phyloP scores from a whole-genome alignment of 257 asterid genomes.

The Verbena officinalis region DNA sequence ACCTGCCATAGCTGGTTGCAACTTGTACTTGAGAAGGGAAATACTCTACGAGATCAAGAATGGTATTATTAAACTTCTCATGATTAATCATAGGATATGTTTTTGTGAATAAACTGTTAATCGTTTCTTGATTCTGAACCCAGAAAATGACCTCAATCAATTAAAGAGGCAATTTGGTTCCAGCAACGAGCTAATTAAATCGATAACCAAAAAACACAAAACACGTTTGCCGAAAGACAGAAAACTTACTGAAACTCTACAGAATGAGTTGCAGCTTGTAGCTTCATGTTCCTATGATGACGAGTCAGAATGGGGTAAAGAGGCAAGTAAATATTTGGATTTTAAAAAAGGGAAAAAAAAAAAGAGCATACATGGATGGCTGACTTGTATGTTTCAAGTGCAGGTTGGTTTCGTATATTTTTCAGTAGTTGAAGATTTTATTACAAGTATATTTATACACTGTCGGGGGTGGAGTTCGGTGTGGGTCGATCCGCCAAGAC shows the following conservation, averaged over 20 bases:
- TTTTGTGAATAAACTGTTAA: background rate
- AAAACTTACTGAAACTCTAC: conserved; percentile 27
- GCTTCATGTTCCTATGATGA: conserved; percentile 58
- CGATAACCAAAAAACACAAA: conserved; percentile 27
- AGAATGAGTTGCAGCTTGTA: conserved; percentile 37
- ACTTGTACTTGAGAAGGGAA: conserved; percentile 56
- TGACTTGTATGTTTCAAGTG: conserved; percentile 11
- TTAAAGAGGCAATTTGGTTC: conserved; percentile 53
- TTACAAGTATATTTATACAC: conserved; percentile 46
- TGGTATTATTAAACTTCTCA: conserved; percentile 28
- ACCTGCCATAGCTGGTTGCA: conserved; percentile 51
- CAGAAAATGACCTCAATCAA: conserved; percentile 44
- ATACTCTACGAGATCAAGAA: conserved; percentile 44
- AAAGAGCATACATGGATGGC: background rate
- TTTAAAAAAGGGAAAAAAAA: background rate
- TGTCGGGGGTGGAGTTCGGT: conserved; percentile 64
- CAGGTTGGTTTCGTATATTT: conserved; percentile 60
- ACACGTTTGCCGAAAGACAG: conserved; percentile 23
- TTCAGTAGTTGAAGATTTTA: conserved; percentile 54
- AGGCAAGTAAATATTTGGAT: conserved; percentile 40
- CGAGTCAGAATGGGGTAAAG: conserved; percentile 58
- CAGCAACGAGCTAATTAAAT: conserved; percentile 53
- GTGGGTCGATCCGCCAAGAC: conserved; percentile 37
- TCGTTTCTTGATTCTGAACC: background rate
- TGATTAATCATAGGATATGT: background rate